phyloP scores from a whole-genome alignment of 257 asterid species.

The Marsdenia floribunda region DNA sequence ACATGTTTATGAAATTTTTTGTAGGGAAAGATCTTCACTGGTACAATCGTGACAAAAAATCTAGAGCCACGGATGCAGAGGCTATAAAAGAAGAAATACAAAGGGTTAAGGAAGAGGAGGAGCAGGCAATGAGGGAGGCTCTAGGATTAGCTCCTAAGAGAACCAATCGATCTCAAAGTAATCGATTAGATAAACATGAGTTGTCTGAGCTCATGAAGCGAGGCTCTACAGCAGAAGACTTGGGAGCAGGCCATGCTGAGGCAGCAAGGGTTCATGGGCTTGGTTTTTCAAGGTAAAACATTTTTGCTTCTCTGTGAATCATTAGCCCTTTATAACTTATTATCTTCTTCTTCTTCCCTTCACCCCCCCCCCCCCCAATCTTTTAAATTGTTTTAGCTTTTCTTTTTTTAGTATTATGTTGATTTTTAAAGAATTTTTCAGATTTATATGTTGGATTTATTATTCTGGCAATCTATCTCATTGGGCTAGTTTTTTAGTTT shows the following conservation, averaged over 20 bases:
- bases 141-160: conserved; percentile 96
- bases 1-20: conserved; percentile 1
- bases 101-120: conserved; percentile 96
- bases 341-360: no score
- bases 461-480: neutral
- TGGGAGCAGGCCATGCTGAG: conserved; percentile 99
- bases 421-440: neutral
- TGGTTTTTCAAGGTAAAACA: conserved; percentile 69
- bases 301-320: neutral
- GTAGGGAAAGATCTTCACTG: conserved; percentile 92
- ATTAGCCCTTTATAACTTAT: neutral
- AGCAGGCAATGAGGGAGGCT: conserved; percentile 98
- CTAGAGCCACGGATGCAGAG: conserved; percentile 35
- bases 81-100: conserved; percentile 77
- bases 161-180: conserved; percentile 52
- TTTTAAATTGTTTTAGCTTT: no score
- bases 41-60: conserved; percentile 80
- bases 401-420: neutral
- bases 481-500: neutral
- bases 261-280: conserved; percentile 94
- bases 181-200: conserved; percentile 88
- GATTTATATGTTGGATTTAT: neutral
- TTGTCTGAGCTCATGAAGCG: conserved; percentile 82
- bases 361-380: no score
- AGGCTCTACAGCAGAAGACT: conserved; percentile 94